Evolutionary conservation across 2,329 filamentous ascomycete genomes (phyloP), one percentile per base, ranked within the genome.

Genomic region (Ilyonectria robusta): DNA sequence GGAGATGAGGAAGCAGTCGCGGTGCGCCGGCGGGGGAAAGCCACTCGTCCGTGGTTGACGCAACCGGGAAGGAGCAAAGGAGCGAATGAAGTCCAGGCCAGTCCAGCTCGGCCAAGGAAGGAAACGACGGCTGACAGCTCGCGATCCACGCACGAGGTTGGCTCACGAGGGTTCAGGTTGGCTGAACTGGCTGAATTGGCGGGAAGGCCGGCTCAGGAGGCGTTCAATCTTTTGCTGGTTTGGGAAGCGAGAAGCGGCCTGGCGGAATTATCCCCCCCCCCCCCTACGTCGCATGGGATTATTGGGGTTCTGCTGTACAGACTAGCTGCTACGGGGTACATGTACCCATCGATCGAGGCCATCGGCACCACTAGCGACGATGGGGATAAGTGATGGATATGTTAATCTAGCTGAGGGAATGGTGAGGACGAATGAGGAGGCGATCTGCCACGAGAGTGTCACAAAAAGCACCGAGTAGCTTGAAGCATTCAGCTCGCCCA

Each of bases 211-310:
- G 29, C 56, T 55, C 48, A 65, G 62, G 57, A 65, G 62, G 62
- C 62, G 62, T 65, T 65, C 62, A 65, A 65, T 61, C 35, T 55
- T 61, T 65, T 59, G n/a, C 62, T 65, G 21, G 42, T 51, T 65
- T 60, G 19, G 62, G 51, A 50, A 50, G 44, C 42, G 59, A 62
- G 53, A 55, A 21, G 42, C 51, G 50, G 48, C 59, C 31, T 31
- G 42, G 48, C 50, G 50, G 50, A 23, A 53, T 33, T 35, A 23
- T 53, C 29, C n/a, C 50, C 31, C 50, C 21, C 21, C 21, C 21
- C 3, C 21, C 21, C 19, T 31, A 35, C 21, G 48, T 23, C 37
- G 48, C 31, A 37, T 53, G 50, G 50, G n/a, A 53, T 33, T 21
- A 15, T 53, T 53, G 31, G n/a, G 10, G n/a, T 35, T 35, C 13